Conservation (phyloP, 1,139 yeast genomes). For the Magnusiomyces sp. region DNA sequence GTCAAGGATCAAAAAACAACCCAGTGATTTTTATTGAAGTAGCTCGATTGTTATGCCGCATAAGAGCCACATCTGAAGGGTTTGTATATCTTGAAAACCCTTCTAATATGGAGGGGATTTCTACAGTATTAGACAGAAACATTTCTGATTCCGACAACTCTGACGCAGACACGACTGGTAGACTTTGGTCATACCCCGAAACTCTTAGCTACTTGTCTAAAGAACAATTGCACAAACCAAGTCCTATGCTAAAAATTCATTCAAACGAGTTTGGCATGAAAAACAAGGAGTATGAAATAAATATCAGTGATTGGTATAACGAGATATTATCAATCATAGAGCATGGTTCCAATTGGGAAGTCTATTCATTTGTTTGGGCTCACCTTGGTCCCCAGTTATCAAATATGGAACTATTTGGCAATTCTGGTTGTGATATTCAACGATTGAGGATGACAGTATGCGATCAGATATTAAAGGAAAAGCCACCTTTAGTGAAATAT, state of each 20-base stretch:
- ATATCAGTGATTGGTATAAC: conserved; percentile 46
- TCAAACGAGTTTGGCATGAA: conserved; percentile 10
- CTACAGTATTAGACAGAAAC: conserved; percentile 51
- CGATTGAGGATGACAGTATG: conserved; percentile 46
- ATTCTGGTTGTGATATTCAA: conserved; percentile 39
- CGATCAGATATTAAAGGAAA: conserved; percentile 46
- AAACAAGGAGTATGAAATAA: conserved; percentile 29
- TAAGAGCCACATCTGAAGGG: conserved; percentile 44
- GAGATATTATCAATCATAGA: conserved; percentile 44
- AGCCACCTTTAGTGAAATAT: conserved; percentile 38
- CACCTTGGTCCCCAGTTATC: conserved; percentile 69
- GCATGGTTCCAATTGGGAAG: conserved; percentile 60
- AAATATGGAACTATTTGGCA: conserved; percentile 47
- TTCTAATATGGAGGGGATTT: conserved; percentile 56
- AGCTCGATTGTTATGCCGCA: conserved; percentile 46
- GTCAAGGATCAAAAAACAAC: conserved; percentile 18
- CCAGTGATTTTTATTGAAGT: conserved; percentile 38
- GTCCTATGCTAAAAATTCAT: conserved; percentile 23
- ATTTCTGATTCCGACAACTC: neutral
- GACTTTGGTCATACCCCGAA: conserved; percentile 58
- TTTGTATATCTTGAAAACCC: conserved; percentile 47
- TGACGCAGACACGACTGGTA: neutral
- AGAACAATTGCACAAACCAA: conserved; percentile 28
- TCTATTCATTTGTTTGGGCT: conserved; percentile 57
- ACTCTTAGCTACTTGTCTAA: conserved; percentile 41